phyloP scores from a whole-genome alignment of 495 filamentous ascomycete genomes.

The Trichoderma virens region DNA sequence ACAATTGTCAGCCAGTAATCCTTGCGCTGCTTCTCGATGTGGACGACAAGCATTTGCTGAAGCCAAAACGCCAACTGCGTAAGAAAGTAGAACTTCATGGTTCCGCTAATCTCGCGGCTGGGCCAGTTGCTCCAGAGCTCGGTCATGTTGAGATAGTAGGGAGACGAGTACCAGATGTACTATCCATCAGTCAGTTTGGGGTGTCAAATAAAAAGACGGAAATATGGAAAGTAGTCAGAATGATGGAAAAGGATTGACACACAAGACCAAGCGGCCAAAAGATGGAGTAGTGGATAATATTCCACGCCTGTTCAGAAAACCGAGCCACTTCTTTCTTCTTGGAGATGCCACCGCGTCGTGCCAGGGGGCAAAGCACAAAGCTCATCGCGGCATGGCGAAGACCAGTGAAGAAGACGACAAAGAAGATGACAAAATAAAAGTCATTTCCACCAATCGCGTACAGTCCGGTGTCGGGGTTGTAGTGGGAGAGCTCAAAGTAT shows the following conservation, averaged over 20 bases:
- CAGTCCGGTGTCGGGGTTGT: slow-evolving; percentile 54
- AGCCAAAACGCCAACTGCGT: slow-evolving; percentile 88
- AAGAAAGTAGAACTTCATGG: slow-evolving; percentile 86
- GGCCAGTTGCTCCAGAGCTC: slow-evolving; percentile 85
- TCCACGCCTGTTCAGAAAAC: slow-evolving; percentile 90
- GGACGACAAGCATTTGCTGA: slow-evolving; percentile 87
- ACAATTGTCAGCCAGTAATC: slow-evolving; percentile 93
- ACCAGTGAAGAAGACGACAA: slow-evolving; percentile 76
- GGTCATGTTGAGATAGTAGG: slow-evolving; percentile 68
- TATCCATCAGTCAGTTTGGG: slow-evolving; percentile 26
- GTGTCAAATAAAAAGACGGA: slow-evolving; percentile 12
- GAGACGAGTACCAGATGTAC: slow-evolving; percentile 73
- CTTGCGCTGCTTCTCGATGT: slow-evolving; percentile 89
- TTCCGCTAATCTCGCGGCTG: slow-evolving; percentile 56
- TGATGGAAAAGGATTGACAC: slow-evolving; percentile 27
- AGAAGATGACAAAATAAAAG: slow-evolving; percentile 68
- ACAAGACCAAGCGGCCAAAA: slow-evolving; percentile 85
- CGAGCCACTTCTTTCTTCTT: slow-evolving; percentile 65
- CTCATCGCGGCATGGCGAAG: slow-evolving; percentile 77
- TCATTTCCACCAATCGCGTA: slow-evolving; percentile 77
- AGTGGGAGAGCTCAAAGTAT: slow-evolving; percentile 81
- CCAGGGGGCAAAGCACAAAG: slow-evolving; percentile 72
- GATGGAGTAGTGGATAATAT: slow-evolving; percentile 66
- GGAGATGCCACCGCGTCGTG: slow-evolving; percentile 57
- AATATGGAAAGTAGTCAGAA: background rate